Evolutionary conservation across 768 basidiomycete genomes (phyloP).

Genomic region (Tulasnella sp.): DNA sequence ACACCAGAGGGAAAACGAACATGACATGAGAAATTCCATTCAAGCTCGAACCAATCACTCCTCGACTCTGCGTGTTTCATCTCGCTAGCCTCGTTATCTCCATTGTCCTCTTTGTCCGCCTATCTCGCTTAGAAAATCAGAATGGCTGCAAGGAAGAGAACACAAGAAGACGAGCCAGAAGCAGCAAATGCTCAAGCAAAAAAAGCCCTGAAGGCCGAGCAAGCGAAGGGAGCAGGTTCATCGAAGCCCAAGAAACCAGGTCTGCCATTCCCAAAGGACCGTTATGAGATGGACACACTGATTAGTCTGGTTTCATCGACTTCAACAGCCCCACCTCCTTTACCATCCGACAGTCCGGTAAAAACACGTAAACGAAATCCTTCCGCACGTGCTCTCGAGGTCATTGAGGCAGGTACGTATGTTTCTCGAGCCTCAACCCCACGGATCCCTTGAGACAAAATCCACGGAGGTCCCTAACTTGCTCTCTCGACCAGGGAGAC

Average conservation of each 20-base stretch:
- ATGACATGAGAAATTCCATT: no score
- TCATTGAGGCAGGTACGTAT: neutral
- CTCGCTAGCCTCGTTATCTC: no score
- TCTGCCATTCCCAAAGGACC: neutral
- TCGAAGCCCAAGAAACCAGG: neutral
- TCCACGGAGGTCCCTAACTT: neutral
- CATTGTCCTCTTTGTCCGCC: no score
- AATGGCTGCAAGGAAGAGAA: neutral
- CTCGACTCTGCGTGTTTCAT: no score
- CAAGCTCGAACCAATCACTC: no score
- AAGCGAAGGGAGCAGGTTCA: neutral
- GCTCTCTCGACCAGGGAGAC: neutral
- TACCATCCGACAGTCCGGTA: neutral
- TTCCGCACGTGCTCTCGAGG: neutral
- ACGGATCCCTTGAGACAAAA: no score
- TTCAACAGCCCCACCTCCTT: neutral
- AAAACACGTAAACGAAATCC: neutral
- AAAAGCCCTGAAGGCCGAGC: neutral
- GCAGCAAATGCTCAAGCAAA: neutral
- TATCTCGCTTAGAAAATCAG: no score
- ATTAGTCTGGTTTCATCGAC: no score
- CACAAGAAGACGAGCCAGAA: neutral
- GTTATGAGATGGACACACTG: neutral
- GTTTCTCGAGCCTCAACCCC: neutral
- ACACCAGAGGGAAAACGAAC: no score